Base-by-base conservation (phyloP, 2,329 filamentous ascomycete species). In the Thielaviopsis musarum region DNA sequence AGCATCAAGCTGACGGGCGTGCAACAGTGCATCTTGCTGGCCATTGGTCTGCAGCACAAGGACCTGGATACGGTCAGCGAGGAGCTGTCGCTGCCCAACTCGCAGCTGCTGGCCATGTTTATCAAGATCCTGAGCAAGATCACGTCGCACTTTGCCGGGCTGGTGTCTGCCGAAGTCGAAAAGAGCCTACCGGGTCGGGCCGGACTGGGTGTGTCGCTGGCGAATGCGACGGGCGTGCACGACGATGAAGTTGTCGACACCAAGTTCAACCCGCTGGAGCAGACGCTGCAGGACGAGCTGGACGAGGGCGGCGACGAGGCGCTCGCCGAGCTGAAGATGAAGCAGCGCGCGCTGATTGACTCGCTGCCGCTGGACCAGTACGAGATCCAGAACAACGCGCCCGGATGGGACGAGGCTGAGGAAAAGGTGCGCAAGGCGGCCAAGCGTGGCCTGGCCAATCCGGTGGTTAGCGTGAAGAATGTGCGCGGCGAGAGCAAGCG, bases 71-170 rank as follows among this genome's bases (percentile, higher is more conserved):
- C 81, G 13, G 74, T 96, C 9, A 85, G 91, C 63, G 82, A 84
- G 63, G 93, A 98, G 67, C 72, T 95, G 2, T 79, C 78, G 7
- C 73, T 96, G 5, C 82, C 81, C 0, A 79, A 82, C 2, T 85
- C 83, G 52, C 93, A 97, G 73, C 75, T 96, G 3, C 77, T 98
- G 63, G 91, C 91, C 62, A 95, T 97, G 86, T 97, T 98, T 71
- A 88, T 95, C 70, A 98, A 98, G 76, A 86, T 95, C 62, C 79
- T 96, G 62, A 83, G 90, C 64, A 97, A 97, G 74, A 79, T 95
- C 48, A 87, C 87, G 2, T 77, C 80, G 2, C 81, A 91, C 68
- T 93, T 98, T 72, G 81, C 83, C 34, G 74, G 77, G 3, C 72
- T 97, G 0, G 78, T 96, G 2, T 81, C 89, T 51, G 82, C 81